Evolutionary conservation across 164 flowering plant genomes (phyloP).

Genomic region (Annona squamosa): DNA sequence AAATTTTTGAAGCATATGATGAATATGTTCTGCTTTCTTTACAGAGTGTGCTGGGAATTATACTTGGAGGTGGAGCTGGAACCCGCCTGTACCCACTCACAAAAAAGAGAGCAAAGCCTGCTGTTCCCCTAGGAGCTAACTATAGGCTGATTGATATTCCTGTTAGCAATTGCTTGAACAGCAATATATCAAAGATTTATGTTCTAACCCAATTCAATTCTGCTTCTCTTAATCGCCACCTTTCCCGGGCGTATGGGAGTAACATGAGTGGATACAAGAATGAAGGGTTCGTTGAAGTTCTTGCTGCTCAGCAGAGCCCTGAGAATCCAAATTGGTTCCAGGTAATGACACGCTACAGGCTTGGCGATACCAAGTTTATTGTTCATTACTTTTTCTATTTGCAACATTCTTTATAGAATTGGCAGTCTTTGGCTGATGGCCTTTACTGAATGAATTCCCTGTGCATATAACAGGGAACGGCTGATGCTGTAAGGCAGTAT

Average conservation of each 20-base stretch:
- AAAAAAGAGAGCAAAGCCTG: conserved; percentile 87
- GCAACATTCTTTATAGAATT: no score
- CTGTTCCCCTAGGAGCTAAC: conserved; percentile 83
- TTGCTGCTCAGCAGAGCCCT: conserved; percentile 93
- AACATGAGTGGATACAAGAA: conserved; percentile 75
- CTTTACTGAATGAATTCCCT: background rate
- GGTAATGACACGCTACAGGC: conserved; percentile 24
- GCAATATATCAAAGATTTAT: conserved; percentile 74
- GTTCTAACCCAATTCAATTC: conserved; percentile 92
- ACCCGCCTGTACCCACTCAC: conserved; percentile 81
- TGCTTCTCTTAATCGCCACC: conserved; percentile 84
- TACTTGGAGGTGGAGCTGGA: conserved; percentile 92
- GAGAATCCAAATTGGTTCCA: conserved; percentile 91
- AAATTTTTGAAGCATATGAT: no score
- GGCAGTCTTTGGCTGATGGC: background rate
- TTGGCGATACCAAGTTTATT: no score
- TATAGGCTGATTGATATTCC: conserved; percentile 84
- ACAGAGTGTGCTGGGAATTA: conserved; percentile 84
- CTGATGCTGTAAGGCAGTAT: conserved; percentile 96
- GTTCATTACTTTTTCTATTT: no score
- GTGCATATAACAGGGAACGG: conserved; percentile 63
- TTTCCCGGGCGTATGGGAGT: conserved; percentile 72
- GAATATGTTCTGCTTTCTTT: background rate
- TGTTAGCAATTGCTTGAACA: conserved; percentile 89
- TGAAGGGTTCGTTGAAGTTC: conserved; percentile 92